Base-by-base conservation (phyloP, 176 grass and related monocot genomes). In the Eremochloa ophiuroides region DNA sequence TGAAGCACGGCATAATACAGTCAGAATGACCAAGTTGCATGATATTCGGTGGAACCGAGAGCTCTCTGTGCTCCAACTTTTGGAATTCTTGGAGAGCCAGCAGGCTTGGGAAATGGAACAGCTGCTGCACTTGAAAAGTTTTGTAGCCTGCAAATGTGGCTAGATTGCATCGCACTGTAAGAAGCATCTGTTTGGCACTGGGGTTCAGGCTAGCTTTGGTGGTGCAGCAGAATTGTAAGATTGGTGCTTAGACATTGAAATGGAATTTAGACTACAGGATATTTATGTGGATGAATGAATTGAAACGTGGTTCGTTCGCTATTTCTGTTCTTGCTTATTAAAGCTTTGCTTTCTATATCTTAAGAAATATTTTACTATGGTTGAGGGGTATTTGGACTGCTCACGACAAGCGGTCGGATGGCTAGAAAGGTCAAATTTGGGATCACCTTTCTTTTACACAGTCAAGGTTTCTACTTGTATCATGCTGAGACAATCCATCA, bases 151-250 rank as follows among this genome's bases (percentile, higher is more conserved):
- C n/a, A 69, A 38, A 64, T 44, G 10, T 63, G 64, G 12, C 20
- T 81, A 31, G 40, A 55, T 70, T 34, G 76, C 71, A 72, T 65
- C 56, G n/a, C 66, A 56, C 41, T 85, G 29, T 81, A 89, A 77
- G 78, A 23, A 39, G 16, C 63, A 58, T 62, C 42, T 64, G 28
- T 18, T 76, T 76, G 82, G 43, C 66, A 33, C 28, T 13, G 16
- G 23, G 31, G 20, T 33, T 60, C 10, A 62, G 7, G 71, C 5
- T 62, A 44, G 66, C 67, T 73, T 2, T 34, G 33, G 42, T 67
- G 34, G 74, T 46, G 35, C 69, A 71, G 64, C 55, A 35, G 71
- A 37, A n/a, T 71, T 85, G 62, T 41, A 56, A 83, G 67, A 34
- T 23, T 88, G 44, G 10, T 78, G 66, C 10, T 22, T 73, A 51